These are phyloP conservation scores for Neofusicoccum sp. DNA, from an alignment of 2,329 filamentous ascomycete genomes.

Conservation along the genomic window DNA sequence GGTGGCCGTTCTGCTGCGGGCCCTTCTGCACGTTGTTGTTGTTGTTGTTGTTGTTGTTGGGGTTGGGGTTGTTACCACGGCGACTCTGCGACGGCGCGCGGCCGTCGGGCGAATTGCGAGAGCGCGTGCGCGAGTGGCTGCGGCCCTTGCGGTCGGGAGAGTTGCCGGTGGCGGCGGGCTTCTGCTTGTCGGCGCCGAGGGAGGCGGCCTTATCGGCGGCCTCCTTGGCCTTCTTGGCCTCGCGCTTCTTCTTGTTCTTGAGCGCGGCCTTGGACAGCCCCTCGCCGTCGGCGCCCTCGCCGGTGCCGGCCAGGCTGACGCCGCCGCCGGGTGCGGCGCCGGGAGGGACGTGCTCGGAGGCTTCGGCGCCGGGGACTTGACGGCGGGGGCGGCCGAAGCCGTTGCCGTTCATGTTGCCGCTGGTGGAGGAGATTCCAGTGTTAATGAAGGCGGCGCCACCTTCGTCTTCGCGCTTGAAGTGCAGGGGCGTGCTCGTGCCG, in stretches of 20 bases:
- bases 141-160: conserved; percentile 68
- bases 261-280: conserved; percentile 75
- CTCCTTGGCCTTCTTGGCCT: conserved; percentile 88
- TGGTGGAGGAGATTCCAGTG: conserved; percentile 71
- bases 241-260: conserved; percentile 99
- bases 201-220: conserved; percentile 57
- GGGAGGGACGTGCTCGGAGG: conserved; percentile 60
- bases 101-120: conserved; percentile 27
- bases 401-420: conserved; percentile 60
- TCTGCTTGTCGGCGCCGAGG: conserved; percentile 34
- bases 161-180: conserved; percentile 36
- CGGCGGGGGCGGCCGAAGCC: conserved; percentile 78
- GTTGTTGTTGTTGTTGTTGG: neutral
- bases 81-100: conserved; percentile 16
- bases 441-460: conserved; percentile 86
- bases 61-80: conserved; percentile 5
- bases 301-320: conserved; percentile 66
- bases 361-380: conserved; percentile 83
- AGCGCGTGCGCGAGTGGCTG: conserved; percentile 58
- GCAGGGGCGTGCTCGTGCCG: conserved; percentile 82
- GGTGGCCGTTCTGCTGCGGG: neutral
- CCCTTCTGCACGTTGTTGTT: neutral
- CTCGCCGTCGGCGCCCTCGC: conserved; percentile 67
- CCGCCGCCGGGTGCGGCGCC: conserved; percentile 69
- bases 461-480: conserved; percentile 97